phyloP scores from a whole-genome alignment of 148 eudicot genomes.

The Amaranthus cruentus region DNA sequence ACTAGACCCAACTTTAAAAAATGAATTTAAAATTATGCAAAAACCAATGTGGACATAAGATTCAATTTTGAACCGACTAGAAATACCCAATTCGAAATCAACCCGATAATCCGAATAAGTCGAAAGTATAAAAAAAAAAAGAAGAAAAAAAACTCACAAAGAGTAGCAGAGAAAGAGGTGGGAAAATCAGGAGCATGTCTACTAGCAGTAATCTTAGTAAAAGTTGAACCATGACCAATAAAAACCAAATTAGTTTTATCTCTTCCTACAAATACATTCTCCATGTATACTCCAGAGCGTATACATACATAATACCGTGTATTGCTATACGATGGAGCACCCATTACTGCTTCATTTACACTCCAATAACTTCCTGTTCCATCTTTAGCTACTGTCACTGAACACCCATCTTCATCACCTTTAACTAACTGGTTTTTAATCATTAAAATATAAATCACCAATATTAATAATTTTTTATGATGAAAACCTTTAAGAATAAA shows the following conservation, averaged over 20 bases:
- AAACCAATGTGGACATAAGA: not conserved
- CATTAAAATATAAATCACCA: no score
- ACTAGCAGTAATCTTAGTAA: constrained; percentile 2
- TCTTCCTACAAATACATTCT: constrained; percentile 7
- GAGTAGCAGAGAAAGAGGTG: constrained; percentile 2
- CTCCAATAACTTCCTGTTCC: constrained; percentile 3
- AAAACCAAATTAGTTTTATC: constrained; percentile 8
- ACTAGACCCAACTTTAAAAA: no score
- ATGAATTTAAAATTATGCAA: not conserved
- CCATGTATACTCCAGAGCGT: not conserved
- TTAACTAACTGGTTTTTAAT: no score
- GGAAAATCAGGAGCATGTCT: constrained; percentile 5
- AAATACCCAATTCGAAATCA: no score
- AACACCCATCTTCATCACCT: not conserved
- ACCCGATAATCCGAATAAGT: not conserved
- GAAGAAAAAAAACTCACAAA: not conserved
- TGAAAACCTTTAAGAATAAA: no score
- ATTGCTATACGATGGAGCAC: not conserved
- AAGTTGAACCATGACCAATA: not conserved
- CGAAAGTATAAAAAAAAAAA: not conserved
- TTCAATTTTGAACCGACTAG: no score
- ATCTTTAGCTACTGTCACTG: constrained; percentile 9
- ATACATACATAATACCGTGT: constrained; percentile 1
- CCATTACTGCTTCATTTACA: constrained; percentile 6
- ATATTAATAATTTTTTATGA: no score